A percentile compares a stretch with the other conserved stretches of the same genome.
Conservation (phyloP, 208 protist species). For the Leishmania tarentolae region DNA sequence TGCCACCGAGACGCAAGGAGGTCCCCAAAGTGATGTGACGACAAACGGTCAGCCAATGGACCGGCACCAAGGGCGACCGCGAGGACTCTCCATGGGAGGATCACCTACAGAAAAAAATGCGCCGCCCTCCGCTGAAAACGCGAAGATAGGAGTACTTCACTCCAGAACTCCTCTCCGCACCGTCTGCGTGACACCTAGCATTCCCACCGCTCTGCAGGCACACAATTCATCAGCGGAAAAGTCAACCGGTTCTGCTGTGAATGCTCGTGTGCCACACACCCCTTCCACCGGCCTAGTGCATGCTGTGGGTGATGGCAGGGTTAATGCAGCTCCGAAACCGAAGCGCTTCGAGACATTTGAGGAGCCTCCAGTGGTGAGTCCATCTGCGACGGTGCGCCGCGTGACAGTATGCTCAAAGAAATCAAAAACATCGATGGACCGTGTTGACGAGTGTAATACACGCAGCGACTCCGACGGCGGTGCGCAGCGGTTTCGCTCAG, state of each 20-base stretch:
- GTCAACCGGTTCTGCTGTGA: not conserved
- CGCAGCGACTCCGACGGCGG: not conserved
- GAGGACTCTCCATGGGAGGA: not conserved
- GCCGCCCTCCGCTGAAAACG: not conserved
- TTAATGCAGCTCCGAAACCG: not conserved
- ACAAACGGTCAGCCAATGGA: not conserved
- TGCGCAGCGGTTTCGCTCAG: slow-evolving; percentile 11
- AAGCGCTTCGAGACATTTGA: slow-evolving; percentile 29
- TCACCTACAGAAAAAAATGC: not conserved
- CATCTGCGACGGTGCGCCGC: slow-evolving; percentile 26
- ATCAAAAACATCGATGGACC: slow-evolving; percentile 2
- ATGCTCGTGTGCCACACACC: not conserved
- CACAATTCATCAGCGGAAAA: not conserved
- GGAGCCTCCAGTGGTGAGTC: slow-evolving; percentile 19
- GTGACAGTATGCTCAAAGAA: slow-evolving; percentile 21
- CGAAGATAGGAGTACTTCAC: not conserved
- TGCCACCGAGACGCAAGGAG: not conserved
- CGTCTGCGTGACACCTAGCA: not conserved
- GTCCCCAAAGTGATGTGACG: not conserved
- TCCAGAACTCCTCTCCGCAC: not conserved
- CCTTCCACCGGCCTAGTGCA: too few species aligned
- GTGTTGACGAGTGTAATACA: not conserved
- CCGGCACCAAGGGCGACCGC: not conserved
- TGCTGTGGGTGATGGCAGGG: not conserved
- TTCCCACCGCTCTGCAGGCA: too few species aligned